These are phyloP conservation scores for Quercus phellos DNA, from an alignment of 331 rosid species.

Conservation along the genomic window DNA sequence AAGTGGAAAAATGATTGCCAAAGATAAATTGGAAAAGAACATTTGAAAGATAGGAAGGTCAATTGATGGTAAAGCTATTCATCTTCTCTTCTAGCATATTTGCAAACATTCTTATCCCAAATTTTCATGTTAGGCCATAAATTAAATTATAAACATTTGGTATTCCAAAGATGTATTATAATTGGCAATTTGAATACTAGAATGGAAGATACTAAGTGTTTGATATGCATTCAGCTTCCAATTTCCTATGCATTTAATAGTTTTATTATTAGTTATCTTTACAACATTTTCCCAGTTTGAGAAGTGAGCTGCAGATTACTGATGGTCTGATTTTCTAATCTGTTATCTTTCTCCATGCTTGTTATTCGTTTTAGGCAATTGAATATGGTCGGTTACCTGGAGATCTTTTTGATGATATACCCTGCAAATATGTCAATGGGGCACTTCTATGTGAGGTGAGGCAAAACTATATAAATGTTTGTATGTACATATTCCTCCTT, in stretches of 20 bases:
- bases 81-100: background rate
- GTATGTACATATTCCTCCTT: background rate
- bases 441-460: constrained; percentile 88
- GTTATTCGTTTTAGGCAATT: constrained; percentile 52
- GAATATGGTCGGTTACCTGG: constrained; percentile 92
- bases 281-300: background rate
- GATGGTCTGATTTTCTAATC: background rate
- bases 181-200: background rate
- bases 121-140: background rate
- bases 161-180: background rate
- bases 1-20: background rate
- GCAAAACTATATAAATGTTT: background rate
- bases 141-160: background rate
- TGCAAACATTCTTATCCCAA: background rate
- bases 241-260: background rate
- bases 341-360: background rate
- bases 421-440: constrained; percentile 84
- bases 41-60: background rate
- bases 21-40: background rate
- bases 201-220: background rate
- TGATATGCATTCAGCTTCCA: background rate
- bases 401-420: constrained; percentile 83
- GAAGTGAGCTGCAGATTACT: background rate
- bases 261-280: background rate
- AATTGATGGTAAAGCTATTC: background rate